Percentiles rank a stretch among this genome's conserved stretches.
phyloP scores from a whole-genome alignment of 148 eudicot genomes.

The Chenopodium formosanum region DNA sequence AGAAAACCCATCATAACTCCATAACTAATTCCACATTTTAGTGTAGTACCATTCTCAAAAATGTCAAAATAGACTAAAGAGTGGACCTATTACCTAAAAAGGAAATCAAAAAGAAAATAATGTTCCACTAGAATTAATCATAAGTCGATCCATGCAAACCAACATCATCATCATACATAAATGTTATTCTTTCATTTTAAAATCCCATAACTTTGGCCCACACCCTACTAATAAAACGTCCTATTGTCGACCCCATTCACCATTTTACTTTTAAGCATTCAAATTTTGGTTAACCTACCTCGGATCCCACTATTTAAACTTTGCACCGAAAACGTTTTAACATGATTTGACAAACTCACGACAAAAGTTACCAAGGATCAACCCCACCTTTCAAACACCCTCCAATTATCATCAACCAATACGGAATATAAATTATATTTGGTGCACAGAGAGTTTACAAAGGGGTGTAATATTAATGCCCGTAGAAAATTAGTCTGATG shows the following conservation, averaged over 20 bases:
- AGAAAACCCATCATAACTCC: not conserved
- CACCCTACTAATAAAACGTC: not conserved
- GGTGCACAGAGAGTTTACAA: no score
- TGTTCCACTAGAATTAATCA: not conserved
- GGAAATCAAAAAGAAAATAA: not conserved
- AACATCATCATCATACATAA: constrained; percentile 9
- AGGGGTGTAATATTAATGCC: no score
- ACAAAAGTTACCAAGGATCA: not conserved
- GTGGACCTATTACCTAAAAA: constrained; percentile 6
- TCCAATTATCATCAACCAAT: not conserved
- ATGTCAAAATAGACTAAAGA: not conserved
- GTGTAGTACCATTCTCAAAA: not conserved
- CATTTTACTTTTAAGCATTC: not conserved
- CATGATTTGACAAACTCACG: constrained; percentile 5
- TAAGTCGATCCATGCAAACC: not conserved
- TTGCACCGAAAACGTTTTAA: constrained; percentile 10
- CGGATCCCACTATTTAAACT: constrained; percentile 12
- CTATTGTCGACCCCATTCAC: not conserved
- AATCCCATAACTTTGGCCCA: constrained; percentile 1
- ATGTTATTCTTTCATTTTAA: not conserved
- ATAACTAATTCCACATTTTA: not conserved
- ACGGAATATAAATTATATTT: no score
- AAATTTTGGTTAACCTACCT: not conserved
- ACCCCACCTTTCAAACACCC: not conserved
- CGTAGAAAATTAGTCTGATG: no score